Evolutionary conservation across 345 rosid genomes (phyloP).

Genomic region (Aquilaria yunnanensis): DNA sequence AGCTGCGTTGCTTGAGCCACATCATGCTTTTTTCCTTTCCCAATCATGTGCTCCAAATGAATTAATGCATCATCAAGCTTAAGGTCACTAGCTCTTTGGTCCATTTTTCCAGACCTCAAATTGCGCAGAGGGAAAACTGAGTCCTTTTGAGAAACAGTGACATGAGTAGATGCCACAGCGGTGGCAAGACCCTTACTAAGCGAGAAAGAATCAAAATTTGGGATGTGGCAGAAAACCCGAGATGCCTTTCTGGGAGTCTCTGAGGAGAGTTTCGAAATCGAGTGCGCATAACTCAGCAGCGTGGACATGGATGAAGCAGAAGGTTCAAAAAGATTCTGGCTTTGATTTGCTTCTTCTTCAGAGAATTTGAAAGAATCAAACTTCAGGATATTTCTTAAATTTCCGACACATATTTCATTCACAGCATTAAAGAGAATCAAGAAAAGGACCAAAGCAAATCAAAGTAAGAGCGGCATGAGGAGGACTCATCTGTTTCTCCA

Average conservation of each 20-base stretch:
- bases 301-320: slow-evolving; percentile 32
- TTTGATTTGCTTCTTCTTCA: too few species aligned
- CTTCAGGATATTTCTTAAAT: too few species aligned
- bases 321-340: too few species aligned
- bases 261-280: slow-evolving; percentile 36
- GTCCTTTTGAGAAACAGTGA: slow-evolving; percentile 53
- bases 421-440: too few species aligned
- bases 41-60: slow-evolving; percentile 42
- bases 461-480: too few species aligned
- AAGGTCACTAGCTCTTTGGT: slow-evolving; percentile 32
- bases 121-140: slow-evolving; percentile 48
- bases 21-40: slow-evolving; percentile 62
- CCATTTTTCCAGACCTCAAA: slow-evolving; percentile 45
- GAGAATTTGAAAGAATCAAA: too few species aligned
- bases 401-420: too few species aligned
- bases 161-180: slow-evolving; percentile 46
- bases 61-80: slow-evolving; percentile 40
- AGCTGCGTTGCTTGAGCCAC: slow-evolving; percentile 58
- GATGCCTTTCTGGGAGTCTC: slow-evolving; percentile 29
- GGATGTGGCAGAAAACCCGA: slow-evolving; percentile 41
- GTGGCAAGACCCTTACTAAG: slow-evolving; percentile 44
- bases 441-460: too few species aligned
- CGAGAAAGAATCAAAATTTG: slow-evolving; percentile 42
- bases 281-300: slow-evolving; percentile 42
- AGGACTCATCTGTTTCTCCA: too few species aligned